Base-by-base conservation (phyloP, 805 yeast species). In the Candida cerambycidarum region DNA sequence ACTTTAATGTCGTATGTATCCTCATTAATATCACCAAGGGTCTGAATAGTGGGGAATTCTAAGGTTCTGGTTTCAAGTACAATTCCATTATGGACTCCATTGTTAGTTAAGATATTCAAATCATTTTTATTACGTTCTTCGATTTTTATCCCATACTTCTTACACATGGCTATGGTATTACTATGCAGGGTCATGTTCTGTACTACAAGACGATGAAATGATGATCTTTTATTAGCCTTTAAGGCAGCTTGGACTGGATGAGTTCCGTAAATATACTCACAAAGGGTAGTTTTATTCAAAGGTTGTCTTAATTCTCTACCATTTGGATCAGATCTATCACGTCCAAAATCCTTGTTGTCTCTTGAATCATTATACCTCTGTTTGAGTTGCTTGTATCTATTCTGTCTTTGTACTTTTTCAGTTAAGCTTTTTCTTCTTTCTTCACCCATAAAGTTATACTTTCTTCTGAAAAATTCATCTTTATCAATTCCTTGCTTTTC, bases 71-170 rank as follows among this genome's bases (percentile, higher is more conserved):
- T 76, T 54, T 84, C 88, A 38, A 87, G 56, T 1, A 85, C 92
- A 19, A 80, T 72, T 13, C 92, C 92, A 60, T 89, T 89, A 63
- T 89, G 96, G 10, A 85, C 87, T 5, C 82, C 90, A 52, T 81
- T 77, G 21, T 76, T 69, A 17, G 89, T 73, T 52, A 86, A 58
- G 5, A 67, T 57, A 53, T 85, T 83, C 51, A 89, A 61, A 23
- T 78, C 81, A 49, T 78, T 78, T 47, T 73, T 73, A 3, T 61
- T 59, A 34, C 65, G 62, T 29, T 55, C 54, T 38, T 62, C 65
- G 7, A 72, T 51, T 34, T 59, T 60, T 4, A 80, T 54, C 1
- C 74, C 70, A 28, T 49, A 62, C 19, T 69, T 63, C 31, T 69
- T 61, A 2, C 85, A 84, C 28, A 79, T 56, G 14, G 55, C 53